A percentile compares a stretch with the other conserved stretches of the same genome.
Evolutionary conservation across 192 early-diverging fungal genomes (phyloP).

Genomic region (Podila epigama): DNA sequence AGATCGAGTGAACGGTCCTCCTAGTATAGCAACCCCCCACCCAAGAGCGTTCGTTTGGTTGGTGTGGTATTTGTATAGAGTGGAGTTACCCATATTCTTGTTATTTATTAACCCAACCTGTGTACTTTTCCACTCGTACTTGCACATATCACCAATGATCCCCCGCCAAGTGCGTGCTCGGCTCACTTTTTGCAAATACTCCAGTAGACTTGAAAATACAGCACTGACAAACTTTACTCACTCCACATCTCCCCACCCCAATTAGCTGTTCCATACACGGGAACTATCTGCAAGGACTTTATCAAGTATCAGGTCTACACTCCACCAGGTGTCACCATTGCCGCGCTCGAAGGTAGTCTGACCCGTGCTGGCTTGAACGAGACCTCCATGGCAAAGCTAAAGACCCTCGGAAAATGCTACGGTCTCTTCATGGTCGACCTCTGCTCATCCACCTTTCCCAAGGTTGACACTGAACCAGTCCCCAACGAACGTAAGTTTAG

Average conservation of each 20-base stretch:
- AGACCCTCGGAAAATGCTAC: neutral
- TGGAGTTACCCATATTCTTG: too few relatives aligned
- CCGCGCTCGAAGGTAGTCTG: conserved; percentile 8
- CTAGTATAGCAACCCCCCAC: too few relatives aligned
- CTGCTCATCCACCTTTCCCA: conserved; percentile 28
- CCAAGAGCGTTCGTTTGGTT: too few relatives aligned
- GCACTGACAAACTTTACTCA: neutral
- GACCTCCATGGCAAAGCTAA: neutral
- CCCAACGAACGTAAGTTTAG: neutral
- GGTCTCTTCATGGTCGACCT: conserved; percentile 20
- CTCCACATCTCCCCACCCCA: neutral
- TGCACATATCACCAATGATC: too few relatives aligned
- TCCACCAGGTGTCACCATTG: neutral
- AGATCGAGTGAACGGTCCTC: too few relatives aligned
- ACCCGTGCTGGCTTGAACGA: neutral
- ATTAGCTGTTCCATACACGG: conserved; percentile 12
- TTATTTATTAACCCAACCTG: too few relatives aligned
- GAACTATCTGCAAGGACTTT: conserved; percentile 21
- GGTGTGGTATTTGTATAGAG: too few relatives aligned
- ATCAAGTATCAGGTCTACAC: conserved; percentile 30
- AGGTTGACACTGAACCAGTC: conserved; percentile 1
- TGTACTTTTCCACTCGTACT: too few relatives aligned
- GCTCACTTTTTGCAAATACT: neutral
- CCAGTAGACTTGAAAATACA: neutral
- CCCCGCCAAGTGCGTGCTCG: too few relatives aligned